Conservation (phyloP, 2,329 filamentous ascomycete species). For the Arthrobotrys conoides region DNA sequence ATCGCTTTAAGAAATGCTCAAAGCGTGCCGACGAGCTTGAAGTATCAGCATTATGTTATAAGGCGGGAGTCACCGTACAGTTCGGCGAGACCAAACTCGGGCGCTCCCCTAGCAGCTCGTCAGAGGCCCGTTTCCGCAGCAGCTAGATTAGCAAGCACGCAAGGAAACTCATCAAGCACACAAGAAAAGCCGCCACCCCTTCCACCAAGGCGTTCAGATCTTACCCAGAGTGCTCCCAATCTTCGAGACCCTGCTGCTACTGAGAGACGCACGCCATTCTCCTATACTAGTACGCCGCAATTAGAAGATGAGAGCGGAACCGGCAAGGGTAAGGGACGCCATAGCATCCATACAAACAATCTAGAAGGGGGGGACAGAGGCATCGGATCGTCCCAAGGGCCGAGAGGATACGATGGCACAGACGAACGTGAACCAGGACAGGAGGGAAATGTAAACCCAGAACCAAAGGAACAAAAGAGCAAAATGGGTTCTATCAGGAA, state of each 20-base stretch:
- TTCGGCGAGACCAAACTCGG: too few relatives aligned
- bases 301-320: slow-evolving; percentile 19
- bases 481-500: not conserved
- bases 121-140: too few relatives aligned
- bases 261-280: not conserved
- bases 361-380: not conserved
- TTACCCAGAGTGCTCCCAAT: too few relatives aligned
- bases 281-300: not conserved
- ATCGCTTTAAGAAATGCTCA: slow-evolving; percentile 15
- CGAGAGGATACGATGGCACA: not conserved
- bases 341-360: slow-evolving; percentile 11
- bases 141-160: too few relatives aligned
- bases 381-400: not conserved
- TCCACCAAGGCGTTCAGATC: too few relatives aligned
- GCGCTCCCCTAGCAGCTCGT: too few relatives aligned
- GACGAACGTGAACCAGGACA: not conserved
- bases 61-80: not conserved
- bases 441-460: not conserved
- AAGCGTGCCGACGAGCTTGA: slow-evolving; percentile 9
- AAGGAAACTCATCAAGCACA: too few relatives aligned
- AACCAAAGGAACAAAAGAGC: not conserved
- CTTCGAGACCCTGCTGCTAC: not conserved
- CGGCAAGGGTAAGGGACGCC: slow-evolving; percentile 36
- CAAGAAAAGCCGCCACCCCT: too few relatives aligned
- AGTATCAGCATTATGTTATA: slow-evolving; percentile 21